phyloP scores from a whole-genome alignment of 352 stramenopile genomes.

The Thraustochytrium striatum region DNA sequence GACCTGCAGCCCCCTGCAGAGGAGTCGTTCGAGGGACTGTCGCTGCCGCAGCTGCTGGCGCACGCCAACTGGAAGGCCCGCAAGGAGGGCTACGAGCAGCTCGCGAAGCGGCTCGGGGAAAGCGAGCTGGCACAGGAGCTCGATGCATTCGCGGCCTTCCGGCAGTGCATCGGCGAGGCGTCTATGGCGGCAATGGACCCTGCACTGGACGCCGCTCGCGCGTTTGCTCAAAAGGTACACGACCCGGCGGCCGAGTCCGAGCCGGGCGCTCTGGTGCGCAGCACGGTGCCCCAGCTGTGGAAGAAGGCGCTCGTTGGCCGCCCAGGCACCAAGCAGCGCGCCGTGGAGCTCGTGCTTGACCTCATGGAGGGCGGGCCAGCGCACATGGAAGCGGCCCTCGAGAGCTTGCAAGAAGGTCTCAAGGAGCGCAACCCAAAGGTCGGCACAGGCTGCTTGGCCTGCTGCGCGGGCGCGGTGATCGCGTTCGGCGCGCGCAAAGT shows the following conservation, averaged over 20 bases:
- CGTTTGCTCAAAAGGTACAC: conserved; percentile 24
- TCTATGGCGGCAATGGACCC: conserved; percentile 28
- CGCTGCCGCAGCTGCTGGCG: not conserved
- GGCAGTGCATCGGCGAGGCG: conserved; percentile 8
- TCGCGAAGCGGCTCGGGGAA: not conserved
- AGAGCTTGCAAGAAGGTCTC: conserved; percentile 3
- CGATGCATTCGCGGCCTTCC: not conserved
- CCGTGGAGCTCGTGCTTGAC: conserved; percentile 6
- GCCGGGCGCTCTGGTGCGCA: not conserved
- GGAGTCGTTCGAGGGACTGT: not conserved
- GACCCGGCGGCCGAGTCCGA: not conserved
- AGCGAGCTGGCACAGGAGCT: not conserved
- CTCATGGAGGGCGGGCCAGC: conserved; percentile 18
- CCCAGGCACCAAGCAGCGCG: conserved; percentile 18
- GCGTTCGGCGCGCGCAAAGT: conserved; percentile 9
- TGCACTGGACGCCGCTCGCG: conserved; percentile 7
- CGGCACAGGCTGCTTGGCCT: conserved; percentile 3
- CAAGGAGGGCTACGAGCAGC: conserved; percentile 26
- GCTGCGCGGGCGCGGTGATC: not conserved
- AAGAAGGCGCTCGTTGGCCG: conserved; percentile 38
- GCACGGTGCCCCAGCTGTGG: conserved; percentile 6
- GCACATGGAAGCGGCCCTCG: not conserved
- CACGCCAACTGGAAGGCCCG: conserved; percentile 39
- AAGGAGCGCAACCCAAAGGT: conserved; percentile 44
- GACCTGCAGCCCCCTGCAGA: no score